phyloP scores from a whole-genome alignment of 768 basidiomycete genomes.

The Tephrocybe sp. region DNA sequence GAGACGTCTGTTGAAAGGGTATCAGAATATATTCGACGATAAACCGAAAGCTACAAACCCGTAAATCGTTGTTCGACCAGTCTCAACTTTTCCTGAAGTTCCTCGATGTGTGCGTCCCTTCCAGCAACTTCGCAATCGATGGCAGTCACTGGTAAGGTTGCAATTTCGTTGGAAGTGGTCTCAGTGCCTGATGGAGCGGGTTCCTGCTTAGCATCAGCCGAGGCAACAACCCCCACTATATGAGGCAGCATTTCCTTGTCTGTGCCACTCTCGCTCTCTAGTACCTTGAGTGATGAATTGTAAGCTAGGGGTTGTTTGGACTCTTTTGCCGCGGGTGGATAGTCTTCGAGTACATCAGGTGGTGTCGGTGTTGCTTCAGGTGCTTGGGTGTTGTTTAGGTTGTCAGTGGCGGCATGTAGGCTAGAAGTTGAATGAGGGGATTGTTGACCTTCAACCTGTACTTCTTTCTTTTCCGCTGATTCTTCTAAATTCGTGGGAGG shows the following conservation, averaged over 20 bases:
- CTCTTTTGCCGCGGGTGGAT: not conserved
- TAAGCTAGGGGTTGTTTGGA: not conserved
- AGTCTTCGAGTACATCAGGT: not conserved
- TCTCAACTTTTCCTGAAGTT: slow-evolving; percentile 63
- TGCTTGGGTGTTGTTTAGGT: not conserved
- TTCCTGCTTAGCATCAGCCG: not conserved
- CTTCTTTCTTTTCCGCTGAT: not conserved
- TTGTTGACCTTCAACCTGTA: not conserved
- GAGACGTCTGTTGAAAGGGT: slow-evolving; percentile 61
- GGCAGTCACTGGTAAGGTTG: not conserved
- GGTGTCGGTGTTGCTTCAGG: not conserved
- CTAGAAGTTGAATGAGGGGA: not conserved
- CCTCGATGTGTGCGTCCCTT: slow-evolving; percentile 43
- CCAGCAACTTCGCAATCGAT: not conserved
- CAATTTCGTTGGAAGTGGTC: not conserved
- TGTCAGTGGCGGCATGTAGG: not conserved
- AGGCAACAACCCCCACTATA: not conserved
- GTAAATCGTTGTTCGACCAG: slow-evolving; percentile 77
- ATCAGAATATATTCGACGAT: slow-evolving; percentile 1
- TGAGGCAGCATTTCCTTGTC: not conserved
- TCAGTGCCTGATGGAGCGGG: not conserved
- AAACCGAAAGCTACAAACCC: slow-evolving; percentile 39
- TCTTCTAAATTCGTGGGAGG: not conserved
- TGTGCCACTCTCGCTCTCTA: not conserved
- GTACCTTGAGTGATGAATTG: not conserved